These are phyloP conservation scores for Sporothrix protearum DNA, from an alignment of 2,329 filamentous ascomycete species.

Conservation along the genomic window DNA sequence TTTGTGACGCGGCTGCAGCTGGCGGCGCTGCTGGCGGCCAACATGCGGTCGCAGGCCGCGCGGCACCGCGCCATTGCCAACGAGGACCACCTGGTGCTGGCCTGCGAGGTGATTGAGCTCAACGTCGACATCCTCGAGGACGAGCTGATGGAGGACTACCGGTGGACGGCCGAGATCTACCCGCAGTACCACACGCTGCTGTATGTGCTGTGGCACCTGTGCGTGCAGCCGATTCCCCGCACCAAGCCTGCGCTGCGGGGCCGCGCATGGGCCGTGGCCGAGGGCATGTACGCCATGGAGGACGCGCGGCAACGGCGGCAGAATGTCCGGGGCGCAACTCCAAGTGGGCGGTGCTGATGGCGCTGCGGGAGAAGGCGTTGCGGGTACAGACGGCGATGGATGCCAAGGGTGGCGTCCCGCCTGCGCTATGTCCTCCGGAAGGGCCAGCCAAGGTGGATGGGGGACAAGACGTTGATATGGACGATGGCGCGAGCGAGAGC, in stretches of 20 bases:
- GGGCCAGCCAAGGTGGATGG: background rate
- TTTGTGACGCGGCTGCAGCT: slow-evolving; percentile 33
- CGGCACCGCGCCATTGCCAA: slow-evolving; percentile 20
- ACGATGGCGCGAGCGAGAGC: background rate
- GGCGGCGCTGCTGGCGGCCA: slow-evolving; percentile 5
- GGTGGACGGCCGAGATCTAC: slow-evolving; percentile 41
- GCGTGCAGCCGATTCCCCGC: slow-evolving; percentile 37
- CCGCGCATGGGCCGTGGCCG: slow-evolving; percentile 37
- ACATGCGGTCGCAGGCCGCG: background rate
- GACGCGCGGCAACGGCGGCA: slow-evolving; percentile 22
- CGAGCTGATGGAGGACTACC: slow-evolving; percentile 39
- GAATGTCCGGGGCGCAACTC: slow-evolving; percentile 23
- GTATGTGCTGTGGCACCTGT: slow-evolving; percentile 44
- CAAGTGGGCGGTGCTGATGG: slow-evolving; percentile 36
- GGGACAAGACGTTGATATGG: background rate
- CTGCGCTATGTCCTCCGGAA: background rate
- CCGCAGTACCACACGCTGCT: slow-evolving; percentile 45
- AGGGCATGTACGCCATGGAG: slow-evolving; percentile 27
- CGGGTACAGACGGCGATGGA: slow-evolving; percentile 27
- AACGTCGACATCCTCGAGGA: slow-evolving; percentile 34
- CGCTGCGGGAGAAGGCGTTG: slow-evolving; percentile 35
- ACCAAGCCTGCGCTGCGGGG: slow-evolving; percentile 27
- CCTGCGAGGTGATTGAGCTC: slow-evolving; percentile 37
- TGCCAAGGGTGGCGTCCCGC: background rate
- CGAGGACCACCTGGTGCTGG: slow-evolving; percentile 34